phyloP scores from a whole-genome alignment of 2,329 filamentous ascomycete genomes.

The Acrodontium crateriforme region DNA sequence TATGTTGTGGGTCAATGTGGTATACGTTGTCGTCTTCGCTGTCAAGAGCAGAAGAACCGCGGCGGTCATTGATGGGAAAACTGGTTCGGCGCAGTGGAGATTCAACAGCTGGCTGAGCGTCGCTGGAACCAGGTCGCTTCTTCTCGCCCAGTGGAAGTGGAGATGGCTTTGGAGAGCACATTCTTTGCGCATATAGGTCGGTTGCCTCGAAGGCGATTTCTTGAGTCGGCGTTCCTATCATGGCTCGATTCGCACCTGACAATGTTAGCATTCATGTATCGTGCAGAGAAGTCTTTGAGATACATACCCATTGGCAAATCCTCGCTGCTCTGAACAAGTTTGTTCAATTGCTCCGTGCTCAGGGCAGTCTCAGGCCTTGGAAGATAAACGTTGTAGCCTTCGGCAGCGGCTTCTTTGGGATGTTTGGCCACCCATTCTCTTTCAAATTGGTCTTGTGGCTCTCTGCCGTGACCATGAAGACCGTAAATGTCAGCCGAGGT shows the following conservation, averaged over 20 bases:
- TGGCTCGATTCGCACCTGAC: conserved; percentile 49
- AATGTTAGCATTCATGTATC: no score
- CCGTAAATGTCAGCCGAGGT: conserved; percentile 84
- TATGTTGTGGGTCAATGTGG: conserved; percentile 57
- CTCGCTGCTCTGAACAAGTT: conserved; percentile 63
- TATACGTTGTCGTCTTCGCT: conserved; percentile 49
- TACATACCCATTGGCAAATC: conserved; percentile 38
- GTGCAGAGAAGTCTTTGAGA: no score
- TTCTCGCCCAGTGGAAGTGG: conserved; percentile 20
- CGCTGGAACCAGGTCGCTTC: conserved; percentile 19
- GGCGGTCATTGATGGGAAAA: conserved; percentile 29
- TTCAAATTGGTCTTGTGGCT: conserved; percentile 67
- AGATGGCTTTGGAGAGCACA: conserved; percentile 50
- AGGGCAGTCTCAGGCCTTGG: conserved; percentile 63
- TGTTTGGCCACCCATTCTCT: conserved; percentile 89
- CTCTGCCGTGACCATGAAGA: conserved; percentile 72
- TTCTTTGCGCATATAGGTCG: conserved; percentile 68
- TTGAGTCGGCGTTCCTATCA: conserved; percentile 68
- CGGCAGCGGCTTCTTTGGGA: conserved; percentile 66
- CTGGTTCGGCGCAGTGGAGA: conserved; percentile 33
- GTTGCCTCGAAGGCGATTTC: conserved; percentile 79
- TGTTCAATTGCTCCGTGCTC: conserved; percentile 82
- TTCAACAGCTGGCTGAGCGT: conserved; percentile 23
- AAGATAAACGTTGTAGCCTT: conserved; percentile 55
- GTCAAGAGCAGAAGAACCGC: conserved; percentile 26